Percentiles rank a stretch among this genome's conserved stretches.
phyloP scores from a whole-genome alignment of 2,329 filamentous ascomycete species.

The Clarireedia paspali region DNA sequence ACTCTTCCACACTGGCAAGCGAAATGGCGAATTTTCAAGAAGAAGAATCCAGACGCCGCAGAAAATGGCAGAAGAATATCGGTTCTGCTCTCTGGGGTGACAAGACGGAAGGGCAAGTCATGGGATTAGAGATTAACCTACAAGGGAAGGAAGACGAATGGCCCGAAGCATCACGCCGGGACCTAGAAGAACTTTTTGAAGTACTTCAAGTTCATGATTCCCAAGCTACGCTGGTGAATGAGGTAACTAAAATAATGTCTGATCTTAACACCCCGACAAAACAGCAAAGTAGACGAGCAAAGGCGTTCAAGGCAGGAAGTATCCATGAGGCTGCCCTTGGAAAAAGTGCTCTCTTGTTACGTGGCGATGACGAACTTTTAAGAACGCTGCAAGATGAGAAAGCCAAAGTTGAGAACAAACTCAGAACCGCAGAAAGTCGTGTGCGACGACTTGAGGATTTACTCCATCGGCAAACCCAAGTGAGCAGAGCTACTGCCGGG shows the following conservation, averaged over 20 bases:
- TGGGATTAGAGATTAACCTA: constrained; percentile 79
- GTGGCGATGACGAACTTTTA: constrained; percentile 79
- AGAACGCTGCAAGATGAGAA: constrained; percentile 79
- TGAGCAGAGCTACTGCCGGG: constrained; percentile 44
- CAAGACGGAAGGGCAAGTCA: constrained; percentile 57
- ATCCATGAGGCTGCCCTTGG: constrained; percentile 84
- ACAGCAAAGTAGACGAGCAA: constrained; percentile 78
- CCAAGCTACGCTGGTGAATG: constrained; percentile 58
- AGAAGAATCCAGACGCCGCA: constrained; percentile 80
- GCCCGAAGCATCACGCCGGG: constrained; percentile 68
- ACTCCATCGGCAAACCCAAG: constrained; percentile 71
- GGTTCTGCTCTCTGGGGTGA: constrained; percentile 63
- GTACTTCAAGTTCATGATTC: constrained; percentile 56
- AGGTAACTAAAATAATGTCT: constrained; percentile 67
- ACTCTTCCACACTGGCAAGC: constrained; percentile 81
- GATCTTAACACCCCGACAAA: constrained; percentile 77
- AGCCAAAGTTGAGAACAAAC: constrained; percentile 59
- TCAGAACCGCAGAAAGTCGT: constrained; percentile 80
- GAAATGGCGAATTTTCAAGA: constrained; percentile 90
- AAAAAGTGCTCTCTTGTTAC: constrained; percentile 75
- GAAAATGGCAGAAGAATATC: constrained; percentile 83
- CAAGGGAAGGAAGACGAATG: constrained; percentile 72
- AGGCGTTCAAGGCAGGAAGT: constrained; percentile 94
- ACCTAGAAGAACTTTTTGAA: constrained; percentile 68
- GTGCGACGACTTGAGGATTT: constrained; percentile 88